Evolutionary conservation across 306 rosid genomes (phyloP), one percentile per base, ranked within the genome.

Genomic region (Pyrus pyrifolia): DNA sequence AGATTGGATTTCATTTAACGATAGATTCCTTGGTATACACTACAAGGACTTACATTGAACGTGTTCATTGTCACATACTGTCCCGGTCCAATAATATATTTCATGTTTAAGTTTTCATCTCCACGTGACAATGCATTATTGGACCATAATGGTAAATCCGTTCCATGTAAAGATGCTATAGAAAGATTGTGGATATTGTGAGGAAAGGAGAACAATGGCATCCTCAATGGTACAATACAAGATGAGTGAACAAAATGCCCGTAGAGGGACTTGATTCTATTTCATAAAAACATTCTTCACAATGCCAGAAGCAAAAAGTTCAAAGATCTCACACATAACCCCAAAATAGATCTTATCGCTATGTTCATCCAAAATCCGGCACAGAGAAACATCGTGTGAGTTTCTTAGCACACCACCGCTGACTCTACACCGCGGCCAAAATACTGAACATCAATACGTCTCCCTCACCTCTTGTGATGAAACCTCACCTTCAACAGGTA

Each of bases 401-500:
- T 70, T 85, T 70, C 78, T 23, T 74, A 78, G 66, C 65, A 77
- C 77, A 79, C 59, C 74, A 85, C 74, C 67, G 52, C 66, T 6
- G 4, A 6, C 65, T 46, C 62, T 76, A 61, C 65, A 81, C 59
- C 68, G 73, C 35, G 49, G 78, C 74, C 80, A 67, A 77, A 81
- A 85, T 35, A 71, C 76, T 25, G 38, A 65, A 72, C 79, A n/a
- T 83, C 80, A 33, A 62, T 30, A 62, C 33, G 25, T 62, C 76
- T 74, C 72, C 76, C 76, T 91, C 86, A 95, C 81, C 86, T 84
- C 88, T 90, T 92, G 88, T 90, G 92, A 79, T 88, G 89, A 84
- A 95, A 95, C 90, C 79, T 86, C 86, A 95, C 98, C 86, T 92
- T 95, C 90, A 95, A 82, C 79, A 92, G 86, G 91, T 76, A 92